phyloP scores from a whole-genome alignment of 1,284 basidiomycete species.

The Ceratobasidium sp. region DNA sequence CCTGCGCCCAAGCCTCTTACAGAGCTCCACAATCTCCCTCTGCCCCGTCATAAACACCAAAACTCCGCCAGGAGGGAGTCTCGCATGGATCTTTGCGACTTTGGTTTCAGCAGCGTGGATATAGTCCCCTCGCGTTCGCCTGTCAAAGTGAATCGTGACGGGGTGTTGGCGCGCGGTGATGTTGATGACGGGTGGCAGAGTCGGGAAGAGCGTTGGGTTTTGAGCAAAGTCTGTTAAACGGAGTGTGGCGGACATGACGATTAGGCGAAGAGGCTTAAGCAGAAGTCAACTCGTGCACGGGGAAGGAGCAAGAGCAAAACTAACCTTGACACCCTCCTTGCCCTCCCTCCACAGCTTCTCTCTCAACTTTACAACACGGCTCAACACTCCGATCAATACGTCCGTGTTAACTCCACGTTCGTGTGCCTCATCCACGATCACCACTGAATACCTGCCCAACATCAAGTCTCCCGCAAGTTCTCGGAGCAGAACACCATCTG shows the following conservation, averaged over 20 bases:
- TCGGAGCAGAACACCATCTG: constrained; percentile 95
- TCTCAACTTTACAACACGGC: constrained; percentile 88
- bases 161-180: constrained; percentile 94
- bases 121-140: constrained; percentile 89
- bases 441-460: constrained; percentile 90
- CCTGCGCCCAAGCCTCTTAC: constrained; percentile 79
- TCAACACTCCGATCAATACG: constrained; percentile 95
- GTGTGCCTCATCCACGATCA: constrained; percentile 98
- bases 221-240: constrained; percentile 94
- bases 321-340: constrained; percentile 74
- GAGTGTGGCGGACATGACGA: constrained; percentile 99
- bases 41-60: constrained; percentile 85
- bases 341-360: constrained; percentile 89
- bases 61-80: constrained; percentile 78
- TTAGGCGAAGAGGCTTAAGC: constrained; percentile 83
- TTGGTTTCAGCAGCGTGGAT: constrained; percentile 93
- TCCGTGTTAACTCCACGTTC: constrained; percentile 99
- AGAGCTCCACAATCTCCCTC: constrained; percentile 77
- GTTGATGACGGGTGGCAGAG: constrained; percentile 90
- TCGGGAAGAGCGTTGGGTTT: constrained; percentile 85
- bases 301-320: constrained; percentile 25
- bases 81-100: constrained; percentile 81
- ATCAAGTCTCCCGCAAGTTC: constrained; percentile 94
- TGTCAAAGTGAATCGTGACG: constrained; percentile 94
- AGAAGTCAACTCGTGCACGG: background rate